Evolutionary conservation across 2,329 filamentous ascomycete genomes (phyloP).

Genomic region (Nothopassalora personata): DNA sequence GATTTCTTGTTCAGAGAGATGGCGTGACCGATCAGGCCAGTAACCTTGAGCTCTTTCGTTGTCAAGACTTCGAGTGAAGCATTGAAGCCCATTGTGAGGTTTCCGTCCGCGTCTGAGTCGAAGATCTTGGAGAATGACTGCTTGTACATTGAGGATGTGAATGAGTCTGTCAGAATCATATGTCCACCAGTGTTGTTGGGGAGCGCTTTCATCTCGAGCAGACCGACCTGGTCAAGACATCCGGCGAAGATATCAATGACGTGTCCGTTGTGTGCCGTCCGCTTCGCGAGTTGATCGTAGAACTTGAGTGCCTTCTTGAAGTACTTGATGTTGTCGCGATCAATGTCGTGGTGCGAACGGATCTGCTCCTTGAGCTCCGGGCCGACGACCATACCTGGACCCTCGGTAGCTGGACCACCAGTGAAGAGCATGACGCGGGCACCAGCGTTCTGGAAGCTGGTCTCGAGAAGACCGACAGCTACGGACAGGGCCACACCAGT

Average conservation of each 20-base stretch:
- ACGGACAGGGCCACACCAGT: constrained; percentile 96
- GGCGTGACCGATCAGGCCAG: constrained; percentile 91
- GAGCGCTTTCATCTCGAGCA: constrained; percentile 96
- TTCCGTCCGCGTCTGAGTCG: constrained; percentile 92
- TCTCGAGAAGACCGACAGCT: constrained; percentile 85
- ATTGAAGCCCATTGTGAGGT: constrained; percentile 97
- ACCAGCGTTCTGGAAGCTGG: constrained; percentile 91
- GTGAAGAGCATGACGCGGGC: constrained; percentile 96
- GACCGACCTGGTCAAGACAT: constrained; percentile 92
- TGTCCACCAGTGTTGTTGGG: constrained; percentile 95
- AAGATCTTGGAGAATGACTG: constrained; percentile 97
- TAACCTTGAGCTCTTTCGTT: constrained; percentile 97
- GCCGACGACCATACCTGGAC: constrained; percentile 92
- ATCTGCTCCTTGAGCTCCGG: constrained; percentile 95
- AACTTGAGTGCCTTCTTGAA: constrained; percentile 99
- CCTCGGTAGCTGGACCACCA: constrained; percentile 90
- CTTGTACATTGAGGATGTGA: constrained; percentile 98
- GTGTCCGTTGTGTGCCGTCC: constrained; percentile 92
- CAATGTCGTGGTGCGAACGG: constrained; percentile 96
- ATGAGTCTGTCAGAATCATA: constrained; percentile 97
- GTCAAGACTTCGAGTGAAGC: constrained; percentile 92
- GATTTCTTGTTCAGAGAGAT: constrained; percentile 98
- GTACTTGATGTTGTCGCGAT: constrained; percentile 98
- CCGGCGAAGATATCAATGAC: constrained; percentile 97
- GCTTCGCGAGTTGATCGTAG: constrained; percentile 89